A percentile compares a stretch with the other conserved stretches of the same genome.
Conservation (phyloP, 2,329 filamentous ascomycete genomes). For the Talaromyces atroroseus region DNA sequence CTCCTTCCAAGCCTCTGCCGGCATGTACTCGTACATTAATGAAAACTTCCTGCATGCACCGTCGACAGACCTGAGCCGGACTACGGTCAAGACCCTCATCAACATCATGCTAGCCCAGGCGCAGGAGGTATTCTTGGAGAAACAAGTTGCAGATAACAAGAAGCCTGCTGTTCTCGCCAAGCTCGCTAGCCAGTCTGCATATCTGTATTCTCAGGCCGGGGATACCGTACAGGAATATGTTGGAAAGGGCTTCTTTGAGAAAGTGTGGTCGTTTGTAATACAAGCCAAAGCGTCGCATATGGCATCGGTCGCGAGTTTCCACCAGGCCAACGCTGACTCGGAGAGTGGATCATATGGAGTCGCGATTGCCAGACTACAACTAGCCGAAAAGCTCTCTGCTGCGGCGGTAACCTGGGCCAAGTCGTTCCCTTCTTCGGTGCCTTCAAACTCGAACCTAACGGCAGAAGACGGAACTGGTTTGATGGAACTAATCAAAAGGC, state of each 20-base stretch:
- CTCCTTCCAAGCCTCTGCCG: conserved; percentile 94
- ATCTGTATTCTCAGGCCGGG: conserved; percentile 77
- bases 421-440: conserved; percentile 72
- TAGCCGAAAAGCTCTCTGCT: conserved; percentile 71
- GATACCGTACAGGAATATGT: conserved; percentile 94
- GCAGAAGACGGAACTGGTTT: conserved; percentile 71
- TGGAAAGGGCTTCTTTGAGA: conserved; percentile 84
- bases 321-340: conserved; percentile 84
- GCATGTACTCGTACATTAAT: conserved; percentile 99
- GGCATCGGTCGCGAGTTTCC: conserved; percentile 84
- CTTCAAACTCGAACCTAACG: conserved; percentile 74
- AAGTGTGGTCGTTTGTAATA: conserved; percentile 75
- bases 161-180: conserved; percentile 90
- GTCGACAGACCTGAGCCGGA: conserved; percentile 88
- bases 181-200: conserved; percentile 82
- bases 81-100: conserved; percentile 93
- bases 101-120: conserved; percentile 89
- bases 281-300: conserved; percentile 74
- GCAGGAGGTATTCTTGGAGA: conserved; percentile 96
- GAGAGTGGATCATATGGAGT: conserved; percentile 82
- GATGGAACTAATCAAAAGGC: conserved; percentile 76
- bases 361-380: conserved; percentile 74
- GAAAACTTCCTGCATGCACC: conserved; percentile 98
- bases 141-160: conserved; percentile 87
- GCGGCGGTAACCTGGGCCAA: conserved; percentile 72